Evolutionary conservation across 2,329 filamentous ascomycete genomes (phyloP), one percentile per base, ranked within the genome.

Genomic region (Botrytis elliptica): DNA sequence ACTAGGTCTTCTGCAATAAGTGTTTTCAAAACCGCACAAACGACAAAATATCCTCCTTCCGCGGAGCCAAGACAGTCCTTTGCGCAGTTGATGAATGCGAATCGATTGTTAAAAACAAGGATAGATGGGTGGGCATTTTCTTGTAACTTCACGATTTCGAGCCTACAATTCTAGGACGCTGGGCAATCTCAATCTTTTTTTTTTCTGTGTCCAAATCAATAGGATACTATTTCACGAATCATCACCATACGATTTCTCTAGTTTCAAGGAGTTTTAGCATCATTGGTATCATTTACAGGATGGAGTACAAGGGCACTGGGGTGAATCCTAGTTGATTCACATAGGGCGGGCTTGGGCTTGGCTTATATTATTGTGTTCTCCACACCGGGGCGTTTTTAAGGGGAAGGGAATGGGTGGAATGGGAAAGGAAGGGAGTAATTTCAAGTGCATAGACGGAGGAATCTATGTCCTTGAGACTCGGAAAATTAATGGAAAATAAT

Each of bases 71-170:
- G 63, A 49, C 72, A 20, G 73, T 79, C 2, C 77, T 85, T 6
- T 91, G 89, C 76, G 86, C 86, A 0, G 89, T 91, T 0, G 87
- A 89, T 0, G 85, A 83, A 49, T 91, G 89, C 79, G 79, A 84
- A 1, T 84, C 84, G 1, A 88, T 89, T 49, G 86, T 89, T 4
- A 83, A 82, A 25, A 78, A 79, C 29, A 91, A 91, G 80, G 81
- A 82, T 3, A 85, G 87, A 65, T 91, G 89, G 89, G 85, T 91
- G 25, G 89, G 89, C 18, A 85, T 91, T 55, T 91, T 87, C 79
- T 72, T 81, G 38, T 82, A 73, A 75, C 38, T 29, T 69, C 46
- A 46, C 4, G 18, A 44, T 60, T 33, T 62, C 38, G 40, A 25
- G 7, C 25, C 29, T 22, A 49, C 29, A 46, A 66, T 38, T 36